Conservation (phyloP, 2,329 filamentous ascomycete species). For the Didymella pinodella region DNA sequence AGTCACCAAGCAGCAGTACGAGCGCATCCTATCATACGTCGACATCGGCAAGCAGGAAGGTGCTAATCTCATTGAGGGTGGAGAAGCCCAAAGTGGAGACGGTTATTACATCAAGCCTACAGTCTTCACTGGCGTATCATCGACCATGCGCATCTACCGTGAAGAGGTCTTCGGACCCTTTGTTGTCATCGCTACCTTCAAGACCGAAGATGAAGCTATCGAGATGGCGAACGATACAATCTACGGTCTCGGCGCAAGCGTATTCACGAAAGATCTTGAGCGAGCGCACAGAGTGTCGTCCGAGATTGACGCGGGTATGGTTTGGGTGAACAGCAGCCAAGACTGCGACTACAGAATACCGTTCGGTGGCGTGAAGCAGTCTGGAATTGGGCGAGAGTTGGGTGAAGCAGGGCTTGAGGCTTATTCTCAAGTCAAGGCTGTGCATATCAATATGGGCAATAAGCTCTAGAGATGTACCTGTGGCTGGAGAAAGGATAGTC, state of each 20-base stretch:
- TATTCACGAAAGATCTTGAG: slow-evolving; percentile 69
- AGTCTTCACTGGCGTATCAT: slow-evolving; percentile 42
- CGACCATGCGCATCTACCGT: slow-evolving; percentile 15
- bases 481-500: too few relatives aligned
- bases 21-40: slow-evolving; percentile 55
- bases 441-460: slow-evolving; percentile 24
- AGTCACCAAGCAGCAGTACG: slow-evolving; percentile 56
- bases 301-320: slow-evolving; percentile 51
- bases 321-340: slow-evolving; percentile 52
- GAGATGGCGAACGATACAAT: slow-evolving; percentile 20
- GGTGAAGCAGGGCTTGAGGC: slow-evolving; percentile 45
- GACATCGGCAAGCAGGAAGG: slow-evolving; percentile 57
- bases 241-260: slow-evolving; percentile 67
- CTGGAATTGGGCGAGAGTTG: slow-evolving; percentile 65
- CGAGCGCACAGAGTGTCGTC: slow-evolving; percentile 52
- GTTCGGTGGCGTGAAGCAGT: slow-evolving; percentile 62
- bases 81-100: slow-evolving; percentile 53
- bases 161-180: slow-evolving; percentile 22
- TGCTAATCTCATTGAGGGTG: slow-evolving; percentile 59
- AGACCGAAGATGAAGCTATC: slow-evolving; percentile 19
- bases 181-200: slow-evolving; percentile 18
- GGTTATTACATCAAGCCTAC: slow-evolving; percentile 49
- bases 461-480: slow-evolving; percentile 10
- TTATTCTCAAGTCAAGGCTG: slow-evolving; percentile 25
- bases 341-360: slow-evolving; percentile 44